Percentiles rank a stretch among this genome's conserved stretches.
These are phyloP conservation scores for Xylaria digitata DNA, from an alignment of 2,329 filamentous ascomycete genomes.

Conservation along the genomic window DNA sequence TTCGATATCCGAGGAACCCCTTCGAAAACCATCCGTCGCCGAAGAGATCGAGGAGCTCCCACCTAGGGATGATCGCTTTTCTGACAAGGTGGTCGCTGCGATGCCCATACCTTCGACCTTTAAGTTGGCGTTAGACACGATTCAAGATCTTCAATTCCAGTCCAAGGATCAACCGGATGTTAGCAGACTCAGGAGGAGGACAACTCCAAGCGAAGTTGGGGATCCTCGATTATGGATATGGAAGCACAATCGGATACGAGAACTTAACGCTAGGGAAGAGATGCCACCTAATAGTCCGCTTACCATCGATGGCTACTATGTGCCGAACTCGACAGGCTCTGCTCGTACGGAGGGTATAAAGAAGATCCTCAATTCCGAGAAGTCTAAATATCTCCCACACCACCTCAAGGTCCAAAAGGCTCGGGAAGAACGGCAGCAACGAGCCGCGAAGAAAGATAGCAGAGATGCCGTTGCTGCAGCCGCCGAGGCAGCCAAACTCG, in stretches of 20 bases:
- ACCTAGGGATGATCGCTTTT: slow-evolving; percentile 60
- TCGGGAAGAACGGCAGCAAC: slow-evolving; percentile 89
- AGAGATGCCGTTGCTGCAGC: slow-evolving; percentile 74
- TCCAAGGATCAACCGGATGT: slow-evolving; percentile 62
- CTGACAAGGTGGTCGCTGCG: slow-evolving; percentile 60
- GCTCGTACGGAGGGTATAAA: slow-evolving; percentile 93
- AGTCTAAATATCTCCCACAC: slow-evolving; percentile 97
- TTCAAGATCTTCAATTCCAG: slow-evolving; percentile 59
- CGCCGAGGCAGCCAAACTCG: slow-evolving; percentile 76
- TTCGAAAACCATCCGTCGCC: slow-evolving; percentile 41
- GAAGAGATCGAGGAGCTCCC: slow-evolving; percentile 49
- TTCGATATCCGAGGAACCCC: slow-evolving; percentile 47
- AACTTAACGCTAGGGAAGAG: slow-evolving; percentile 62
- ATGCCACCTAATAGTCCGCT: slow-evolving; percentile 51
- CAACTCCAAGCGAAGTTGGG: slow-evolving; percentile 57
- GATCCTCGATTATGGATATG: slow-evolving; percentile 68
- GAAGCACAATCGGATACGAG: slow-evolving; percentile 65
- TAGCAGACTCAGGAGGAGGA: slow-evolving; percentile 61
- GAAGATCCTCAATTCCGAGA: slow-evolving; percentile 96
- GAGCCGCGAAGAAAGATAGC: slow-evolving; percentile 71
- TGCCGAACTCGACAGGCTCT: slow-evolving; percentile 84
- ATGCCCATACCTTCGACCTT: slow-evolving; percentile 59
- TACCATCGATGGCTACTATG: slow-evolving; percentile 76
- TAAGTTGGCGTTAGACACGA: slow-evolving; percentile 58
- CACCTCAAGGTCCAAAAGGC: slow-evolving; percentile 95